Evolutionary conservation across 768 basidiomycete species (phyloP), one percentile per base, ranked within the genome.

Genomic region (Boletellus ananiceps): DNA sequence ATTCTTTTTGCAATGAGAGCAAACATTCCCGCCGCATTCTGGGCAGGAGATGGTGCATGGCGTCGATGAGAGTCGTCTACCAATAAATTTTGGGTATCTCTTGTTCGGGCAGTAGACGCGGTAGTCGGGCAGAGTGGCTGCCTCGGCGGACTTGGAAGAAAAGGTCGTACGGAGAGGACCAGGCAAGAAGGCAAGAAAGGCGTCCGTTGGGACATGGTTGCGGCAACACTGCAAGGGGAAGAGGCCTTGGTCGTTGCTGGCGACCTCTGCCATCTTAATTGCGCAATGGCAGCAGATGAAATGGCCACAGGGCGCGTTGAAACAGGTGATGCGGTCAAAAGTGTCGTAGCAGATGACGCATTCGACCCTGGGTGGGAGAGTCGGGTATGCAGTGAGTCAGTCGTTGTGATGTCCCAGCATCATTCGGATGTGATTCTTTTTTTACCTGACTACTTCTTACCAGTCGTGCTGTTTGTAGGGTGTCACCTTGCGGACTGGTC

Each of bases 221-320:
- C 70, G 59, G 60, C 81, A 83, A 55, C 80, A 83, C 40, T 71
- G 71, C 16, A 78, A 67, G 0, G 81, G 80, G 39, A 73, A 75
- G 0, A 81, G 64, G 0, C 74, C 71, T 56, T 81, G 79, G 58
- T 81, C 78, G 19, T 62, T 66, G 11, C 60, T 70, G 32, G 76
- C 73, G 0, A 71, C 53, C 40, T 71, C 58, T 4, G 74, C 75
- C 47, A 81, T 71, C 13, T 68, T 54, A 5, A 52, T 48, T 8
- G 78, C 43, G 55, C 81, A 83, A 18, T 55, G 60, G n/a, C 43
- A 41, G 54, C 80, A 81, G 47, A 82, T 76, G 50, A 65, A 54
- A 54, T 83, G 77, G 5, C 66, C 62, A 54, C 81, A 82, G 3
- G 69, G 63, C 1, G 72, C 71, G 8, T 57, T 57, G 36, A 78